Percentiles rank a stretch among this genome's conserved stretches.
phyloP scores from a whole-genome alignment of 2,329 filamentous ascomycete genomes.

The Nemania serpens region DNA sequence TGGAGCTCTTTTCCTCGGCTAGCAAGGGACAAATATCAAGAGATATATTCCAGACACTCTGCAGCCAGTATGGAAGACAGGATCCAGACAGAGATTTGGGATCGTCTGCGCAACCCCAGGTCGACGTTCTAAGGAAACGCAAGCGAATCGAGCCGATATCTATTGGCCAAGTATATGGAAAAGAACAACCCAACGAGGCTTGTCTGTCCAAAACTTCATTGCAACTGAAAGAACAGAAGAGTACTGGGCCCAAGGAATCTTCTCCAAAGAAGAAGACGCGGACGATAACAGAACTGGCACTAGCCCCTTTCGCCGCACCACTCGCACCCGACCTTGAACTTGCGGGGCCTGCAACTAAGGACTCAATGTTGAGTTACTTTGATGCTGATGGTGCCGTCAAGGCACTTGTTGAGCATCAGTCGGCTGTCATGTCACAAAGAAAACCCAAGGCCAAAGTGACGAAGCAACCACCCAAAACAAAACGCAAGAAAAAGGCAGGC shows the following conservation, averaged over 20 bases:
- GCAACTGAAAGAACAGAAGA: constrained; percentile 27
- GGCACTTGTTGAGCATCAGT: constrained; percentile 40
- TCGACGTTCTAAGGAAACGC: constrained; percentile 55
- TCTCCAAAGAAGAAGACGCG: constrained; percentile 69
- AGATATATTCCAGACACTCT: constrained; percentile 50
- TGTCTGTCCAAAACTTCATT: constrained; percentile 35
- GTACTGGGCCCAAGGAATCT: constrained; percentile 53
- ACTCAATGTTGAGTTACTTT: constrained; percentile 55
- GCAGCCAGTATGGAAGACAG: constrained; percentile 48
- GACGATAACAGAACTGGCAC: constrained; percentile 80
- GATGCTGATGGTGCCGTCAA: constrained; percentile 43
- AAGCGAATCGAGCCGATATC: constrained; percentile 60
- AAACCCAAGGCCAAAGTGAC: constrained; percentile 46
- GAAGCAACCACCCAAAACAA: constrained; percentile 36
- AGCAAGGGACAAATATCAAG: constrained; percentile 25
- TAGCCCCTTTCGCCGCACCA: constrained; percentile 64
- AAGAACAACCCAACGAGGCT: constrained; percentile 32
- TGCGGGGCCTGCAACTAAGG: constrained; percentile 32
- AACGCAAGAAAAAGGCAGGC: constrained; percentile 46
- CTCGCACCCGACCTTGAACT: constrained; percentile 43
- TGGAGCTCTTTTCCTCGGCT: constrained; percentile 41
- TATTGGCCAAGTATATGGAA: constrained; percentile 35
- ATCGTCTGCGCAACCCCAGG: constrained; percentile 18
- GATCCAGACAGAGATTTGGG: constrained; percentile 24
- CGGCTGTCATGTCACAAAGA: constrained; percentile 41